phyloP scores from a whole-genome alignment of 1,139 yeast genomes.

The Meyerozyma athensensis region DNA sequence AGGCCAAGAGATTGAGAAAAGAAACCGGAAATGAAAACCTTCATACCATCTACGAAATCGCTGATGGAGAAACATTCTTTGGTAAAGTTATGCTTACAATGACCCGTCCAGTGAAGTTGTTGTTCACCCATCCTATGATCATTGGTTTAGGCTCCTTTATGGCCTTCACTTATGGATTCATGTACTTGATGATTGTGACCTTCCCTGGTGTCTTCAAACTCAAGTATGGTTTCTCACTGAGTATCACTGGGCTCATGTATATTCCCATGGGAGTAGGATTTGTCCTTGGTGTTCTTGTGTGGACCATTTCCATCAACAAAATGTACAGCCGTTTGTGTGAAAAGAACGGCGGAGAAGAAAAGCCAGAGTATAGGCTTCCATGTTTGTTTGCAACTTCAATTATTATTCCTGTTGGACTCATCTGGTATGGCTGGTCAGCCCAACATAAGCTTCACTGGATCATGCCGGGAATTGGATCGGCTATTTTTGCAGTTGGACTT shows the following conservation, averaged over 20 bases:
- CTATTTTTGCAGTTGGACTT: constrained; percentile 40
- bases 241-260: constrained; percentile 39
- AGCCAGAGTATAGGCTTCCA: constrained; percentile 43
- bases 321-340: constrained; percentile 26
- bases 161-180: constrained; percentile 45
- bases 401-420: constrained; percentile 35
- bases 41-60: constrained; percentile 53
- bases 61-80: constrained; percentile 29
- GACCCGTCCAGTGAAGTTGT: constrained; percentile 49
- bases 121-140: constrained; percentile 58
- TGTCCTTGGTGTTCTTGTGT: constrained; percentile 33
- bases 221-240: constrained; percentile 32
- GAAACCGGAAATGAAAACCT: constrained; percentile 52
- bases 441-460: constrained; percentile 40
- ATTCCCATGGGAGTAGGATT: constrained; percentile 45
- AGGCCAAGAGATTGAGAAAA: constrained; percentile 39
- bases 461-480: constrained; percentile 43
- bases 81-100: constrained; percentile 34
- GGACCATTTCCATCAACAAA: constrained; percentile 32
- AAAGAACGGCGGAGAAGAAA: constrained; percentile 31
- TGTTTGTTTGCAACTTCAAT: constrained; percentile 34
- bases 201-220: constrained; percentile 34
- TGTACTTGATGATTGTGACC: constrained; percentile 44
- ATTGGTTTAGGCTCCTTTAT: constrained; percentile 48
- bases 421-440: constrained; percentile 48